Evolutionary conservation across 169 alveolate genomes (phyloP), one percentile per base, ranked within the genome.

Genomic region (Cryptosporidium viatorum): DNA sequence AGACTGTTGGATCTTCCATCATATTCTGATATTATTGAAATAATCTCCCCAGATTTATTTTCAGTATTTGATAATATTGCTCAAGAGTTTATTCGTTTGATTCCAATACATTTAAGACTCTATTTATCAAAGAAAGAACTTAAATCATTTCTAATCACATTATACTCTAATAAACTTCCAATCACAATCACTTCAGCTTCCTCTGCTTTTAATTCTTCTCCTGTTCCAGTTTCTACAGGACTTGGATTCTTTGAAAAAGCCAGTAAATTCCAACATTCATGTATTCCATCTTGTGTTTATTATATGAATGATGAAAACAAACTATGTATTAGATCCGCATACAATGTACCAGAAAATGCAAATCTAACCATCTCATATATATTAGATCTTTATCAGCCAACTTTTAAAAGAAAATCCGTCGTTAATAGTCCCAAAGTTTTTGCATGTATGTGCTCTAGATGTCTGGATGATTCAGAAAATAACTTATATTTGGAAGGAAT

Each of bases 301-400:
- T 73, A 92, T 67, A 91, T 94, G 52, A 95, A 93, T 73, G 95
- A 91, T 35, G 91, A 92, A 58, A 96, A 97, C n/a, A 65, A 68
- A 48, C 50, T 96, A 50, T 85, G 96, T 37, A 86, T 95, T 14
- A 48, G 98, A 52, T 91, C 98, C 12, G 74, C 96, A 1, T 94
- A 93, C 69, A 86, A 91, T 37, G 93, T 96, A 52, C 96, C 96
- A 14, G 91, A 94, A 48, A 97, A 96, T 7, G 95, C 95, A 0
- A 91, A 84, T 62, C 84, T 96, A 35, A 93, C 95, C 16, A 84
- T 96, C 16, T 94, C 93, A 39, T 91, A 94, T 29, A 86, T 89
- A 14, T 37, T 92, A 48, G 98, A 96, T 75, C 94, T 94, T 65
- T 96, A 94, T 91, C 51, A 86, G 80, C 97, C 98, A 14, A 85